phyloP scores from a whole-genome alignment of 176 grass and related monocot genomes.

The Avena atlantica region DNA sequence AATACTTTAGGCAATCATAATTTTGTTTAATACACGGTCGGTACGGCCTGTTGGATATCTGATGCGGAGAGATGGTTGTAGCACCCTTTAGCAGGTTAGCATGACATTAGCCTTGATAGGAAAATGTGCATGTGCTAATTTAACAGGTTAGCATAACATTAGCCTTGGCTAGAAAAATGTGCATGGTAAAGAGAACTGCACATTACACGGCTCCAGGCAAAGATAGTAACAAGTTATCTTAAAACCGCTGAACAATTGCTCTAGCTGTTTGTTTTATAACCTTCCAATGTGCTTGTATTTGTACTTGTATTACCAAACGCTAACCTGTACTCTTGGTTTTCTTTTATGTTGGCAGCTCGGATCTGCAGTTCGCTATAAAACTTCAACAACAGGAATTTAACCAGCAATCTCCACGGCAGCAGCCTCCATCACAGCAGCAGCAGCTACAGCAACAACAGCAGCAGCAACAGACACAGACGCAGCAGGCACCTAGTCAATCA shows the following conservation, averaged over 20 bases:
- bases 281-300: background rate
- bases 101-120: background rate
- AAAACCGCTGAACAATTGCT: background rate
- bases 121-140: constrained; percentile 11
- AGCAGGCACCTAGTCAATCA: constrained; percentile 58
- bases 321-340: background rate
- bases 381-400: constrained; percentile 97
- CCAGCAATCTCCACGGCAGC: constrained; percentile 54
- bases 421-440: constrained; percentile 42
- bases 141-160: constrained; percentile 8
- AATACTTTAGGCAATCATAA: background rate
- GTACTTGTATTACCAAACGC: background rate
- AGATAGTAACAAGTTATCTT: constrained; percentile 3
- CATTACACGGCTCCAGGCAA: background rate
- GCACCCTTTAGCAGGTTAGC: background rate
- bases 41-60: background rate
- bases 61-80: background rate
- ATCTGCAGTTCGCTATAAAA: constrained; percentile 85
- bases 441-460: constrained; percentile 47
- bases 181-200: constrained; percentile 8
- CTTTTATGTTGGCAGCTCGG: constrained; percentile 68
- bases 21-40: constrained; percentile 30
- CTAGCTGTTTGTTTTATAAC: constrained; percentile 11
- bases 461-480: constrained; percentile 33
- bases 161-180: constrained; percentile 14